Conservation (phyloP, 2,329 filamentous ascomycete species). For the Calonectria pseudoturangicola region DNA sequence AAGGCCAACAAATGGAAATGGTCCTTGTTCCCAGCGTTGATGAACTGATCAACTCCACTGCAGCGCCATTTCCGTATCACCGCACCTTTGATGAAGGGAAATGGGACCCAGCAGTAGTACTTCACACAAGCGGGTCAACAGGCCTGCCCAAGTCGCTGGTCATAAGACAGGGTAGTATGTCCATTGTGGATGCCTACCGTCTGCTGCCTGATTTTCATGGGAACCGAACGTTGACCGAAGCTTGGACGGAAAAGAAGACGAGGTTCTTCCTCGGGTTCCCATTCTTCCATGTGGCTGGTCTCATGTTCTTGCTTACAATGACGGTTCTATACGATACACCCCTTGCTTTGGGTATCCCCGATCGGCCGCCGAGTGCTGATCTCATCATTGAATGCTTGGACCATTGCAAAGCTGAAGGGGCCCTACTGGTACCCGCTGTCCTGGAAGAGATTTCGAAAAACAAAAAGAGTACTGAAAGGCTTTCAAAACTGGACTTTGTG, state of each 20-base stretch:
- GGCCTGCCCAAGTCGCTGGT: constrained; percentile 56
- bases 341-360: constrained; percentile 55
- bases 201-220: constrained; percentile 39
- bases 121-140: constrained; percentile 62
- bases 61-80: constrained; percentile 53
- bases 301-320: constrained; percentile 37
- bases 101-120: constrained; percentile 54
- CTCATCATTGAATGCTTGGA: constrained; percentile 57
- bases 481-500: constrained; percentile 60
- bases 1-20: constrained; percentile 39
- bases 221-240: constrained; percentile 1
- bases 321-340: constrained; percentile 38
- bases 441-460: constrained; percentile 65
- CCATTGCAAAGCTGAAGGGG: constrained; percentile 53
- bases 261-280: constrained; percentile 47
- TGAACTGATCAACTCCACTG: constrained; percentile 1
- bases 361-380: constrained; percentile 60
- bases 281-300: constrained; percentile 49
- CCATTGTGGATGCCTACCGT: constrained; percentile 32
- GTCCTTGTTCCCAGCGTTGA: constrained; percentile 42
- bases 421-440: constrained; percentile 61
- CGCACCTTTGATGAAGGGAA: constrained; percentile 56
- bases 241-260: constrained; percentile 8
- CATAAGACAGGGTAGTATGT: constrained; percentile 43
- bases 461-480: constrained; percentile 52